Base-by-base conservation (phyloP, 768 basidiomycete genomes). In the Crassisporium funariophilum region DNA sequence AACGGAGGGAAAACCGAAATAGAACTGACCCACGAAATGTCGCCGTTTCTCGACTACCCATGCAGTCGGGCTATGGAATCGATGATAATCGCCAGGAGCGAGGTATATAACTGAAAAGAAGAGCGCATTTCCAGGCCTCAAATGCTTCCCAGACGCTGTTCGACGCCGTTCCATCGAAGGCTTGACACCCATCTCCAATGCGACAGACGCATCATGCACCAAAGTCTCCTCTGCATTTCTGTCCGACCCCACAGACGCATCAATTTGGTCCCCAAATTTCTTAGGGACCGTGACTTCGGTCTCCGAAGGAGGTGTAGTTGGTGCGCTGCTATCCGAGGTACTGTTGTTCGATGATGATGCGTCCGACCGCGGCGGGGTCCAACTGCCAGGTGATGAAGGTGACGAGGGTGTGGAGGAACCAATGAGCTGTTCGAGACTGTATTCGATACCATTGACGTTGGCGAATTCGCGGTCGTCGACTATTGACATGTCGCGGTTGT, bases 11-110 rank as follows among this genome's bases (percentile, higher is more conserved):
- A 23, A 4, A 29, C 17, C 23, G 9, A 16, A 35, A 20, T 21
- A 37, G 3, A n/a, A 70, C 82, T 24, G 39, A 79, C 94, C 95
- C 22, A 93, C 84, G 59, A 99, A 98, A 65, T 99, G 97, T 31
- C 97, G 70, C 50, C 97, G 72, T 61, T 89, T 88, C 74, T 99
- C 95, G 13, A 98, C 95, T 4, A 99, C 94, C 97, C 97, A 98
- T 5, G 90, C 84, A 0, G 93, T 85, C 1, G 97, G 95, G 41
- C 84, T 88, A 66, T 99, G 97, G 79, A 97, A 99, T 12, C 95
- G 83, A 61, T 99, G 95, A 66, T 98, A 98, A 63, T 99, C 97
- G 1, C 97, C 95, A 1, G 97, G 97, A 0, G 95, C 97, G 45
- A 99, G 88, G 71, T 98, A 99, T 49, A 99, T 88, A 56, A 99